Base-by-base conservation (phyloP, 2,329 filamentous ascomycete genomes). In the Venturia carpophila region DNA sequence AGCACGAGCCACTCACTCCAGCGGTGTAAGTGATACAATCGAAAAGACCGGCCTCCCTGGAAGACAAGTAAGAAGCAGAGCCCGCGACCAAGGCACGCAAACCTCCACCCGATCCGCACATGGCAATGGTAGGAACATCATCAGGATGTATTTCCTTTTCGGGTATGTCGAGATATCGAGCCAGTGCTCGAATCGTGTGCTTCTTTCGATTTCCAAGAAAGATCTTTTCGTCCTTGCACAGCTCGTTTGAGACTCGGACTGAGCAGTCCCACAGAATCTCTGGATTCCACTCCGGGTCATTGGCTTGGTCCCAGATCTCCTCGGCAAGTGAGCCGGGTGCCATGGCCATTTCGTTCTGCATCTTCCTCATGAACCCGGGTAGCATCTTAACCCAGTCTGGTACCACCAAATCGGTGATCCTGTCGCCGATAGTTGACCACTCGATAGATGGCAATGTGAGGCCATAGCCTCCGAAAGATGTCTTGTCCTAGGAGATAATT, bases 21-120 rank as follows among this genome's bases (percentile, higher is more conserved):
- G 93, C 91, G 0, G 92, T 96, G 72, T 99, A 99, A 1, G 92
- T 97, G 13, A 91, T 84, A 73, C 94, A 97, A 75, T 97, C 92
- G 73, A 96, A 95, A 0, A 99, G 79, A 0, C 94, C 94, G 66
- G 90, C 89, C 73, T 97, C 89, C 67, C 91, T 86, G 0, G 91
- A 84, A 3, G 92, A 92, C 11, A 94, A 80, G 67, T 95, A 87
- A 0, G 92, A 97, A 0, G 93, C 92, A 0, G 92, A 87, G 3
- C 93, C 92, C 1, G 94, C 92, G 21, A 97, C 91, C 45, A 99
- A 83, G 1, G 94, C 94, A 62, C 94, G 83, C 60, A 99, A 77
- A 0, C 94, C 94, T 65, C 94, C 94, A 11, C 94, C 94, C 1
- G 93, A 97, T 10, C 92, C 92, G 70, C 93, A 96, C 79, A 97